Percentiles rank a stretch among this genome's conserved stretches.
phyloP scores from a whole-genome alignment of 2,329 filamentous ascomycete genomes.

The Phaeosphaeria sp. region DNA sequence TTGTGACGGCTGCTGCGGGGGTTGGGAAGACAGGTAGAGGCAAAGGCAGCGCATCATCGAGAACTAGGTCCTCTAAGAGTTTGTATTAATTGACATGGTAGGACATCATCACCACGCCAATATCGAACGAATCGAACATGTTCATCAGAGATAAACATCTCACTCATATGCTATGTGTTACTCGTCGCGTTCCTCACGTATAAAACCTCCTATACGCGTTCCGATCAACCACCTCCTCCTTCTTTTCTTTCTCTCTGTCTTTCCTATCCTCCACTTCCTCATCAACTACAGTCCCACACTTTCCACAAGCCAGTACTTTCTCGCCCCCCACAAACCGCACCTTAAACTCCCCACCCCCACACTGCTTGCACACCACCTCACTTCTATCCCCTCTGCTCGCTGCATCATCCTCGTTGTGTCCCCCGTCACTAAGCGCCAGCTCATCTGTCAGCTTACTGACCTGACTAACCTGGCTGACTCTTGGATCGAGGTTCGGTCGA shows the following conservation, averaged over 20 bases:
- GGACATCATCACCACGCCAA: neutral
- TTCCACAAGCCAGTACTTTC: slow-evolving; percentile 67
- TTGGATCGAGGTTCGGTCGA: slow-evolving; percentile 40
- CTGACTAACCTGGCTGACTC: slow-evolving; percentile 58
- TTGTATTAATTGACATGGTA: neutral
- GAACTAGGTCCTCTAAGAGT: neutral
- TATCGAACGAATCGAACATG: too few species aligned
- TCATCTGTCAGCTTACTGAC: slow-evolving; percentile 62
- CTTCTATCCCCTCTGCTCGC: slow-evolving; percentile 31
- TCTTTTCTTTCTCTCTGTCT: neutral
- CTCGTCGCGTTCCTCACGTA: neutral
- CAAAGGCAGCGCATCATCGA: too few species aligned
- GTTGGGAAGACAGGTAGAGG: neutral
- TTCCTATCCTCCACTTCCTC: neutral
- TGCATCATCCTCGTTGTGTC: neutral
- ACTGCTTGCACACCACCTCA: slow-evolving; percentile 58
- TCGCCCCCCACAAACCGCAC: slow-evolving; percentile 62
- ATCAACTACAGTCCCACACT: slow-evolving; percentile 50
- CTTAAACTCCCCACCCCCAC: slow-evolving; percentile 68
- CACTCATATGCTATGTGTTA: too few species aligned
- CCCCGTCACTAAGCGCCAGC: slow-evolving; percentile 16
- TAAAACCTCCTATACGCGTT: slow-evolving; percentile 4
- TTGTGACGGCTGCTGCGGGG: neutral
- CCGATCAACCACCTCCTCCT: neutral
- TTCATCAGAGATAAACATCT: too few species aligned